Base-by-base conservation (phyloP, 805 yeast species). In the Myxozyma monticola region DNA sequence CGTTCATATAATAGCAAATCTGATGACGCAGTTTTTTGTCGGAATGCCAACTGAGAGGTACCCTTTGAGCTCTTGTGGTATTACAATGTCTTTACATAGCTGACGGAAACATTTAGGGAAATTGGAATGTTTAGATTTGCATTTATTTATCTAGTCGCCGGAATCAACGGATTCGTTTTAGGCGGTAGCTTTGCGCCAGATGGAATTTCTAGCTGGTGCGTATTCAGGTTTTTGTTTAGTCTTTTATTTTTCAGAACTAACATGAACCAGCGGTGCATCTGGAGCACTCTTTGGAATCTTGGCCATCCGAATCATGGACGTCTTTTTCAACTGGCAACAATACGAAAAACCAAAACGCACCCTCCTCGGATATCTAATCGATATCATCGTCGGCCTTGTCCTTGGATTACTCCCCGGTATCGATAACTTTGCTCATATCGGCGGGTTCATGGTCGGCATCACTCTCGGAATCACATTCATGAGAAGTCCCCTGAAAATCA, bases 361-460 rank as follows among this genome's bases (percentile, higher is more conserved):
- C 29, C 66, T 84, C 10, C 41, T 65, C 20, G 70, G 76, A 12
- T 75, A 80, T 67, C 52, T 81, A n/a, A 67, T 69, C 8, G 88
- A 84, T 62, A 74, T 84, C 31, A 60, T 83, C 10, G 71, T 83
- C 3, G 74, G 82, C 33, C 72, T 84, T 39, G 84, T 76, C 5
- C 67, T 84, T 17, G 90, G 90, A 0, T 68, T 84, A 17, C 67
- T 84, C 14, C 90, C 90, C 0, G 90, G 90, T 0, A 63, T 84
- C 46, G 90, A 84, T 65, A 84, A 84, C 63, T 84, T 84, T 61
- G 75, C 85, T 37, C 89, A 84, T 64, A 77, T 84, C 58, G 90
- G 90, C 9, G 90, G 90, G 4, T 82, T 84, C 67, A 76, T 80
- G 21, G 68, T 79, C 67, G 90, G 90, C 0, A 33, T 80, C 0